phyloP scores from a whole-genome alignment of 176 grass and related monocot genomes.

The Bolboschoenus planiculmis region DNA sequence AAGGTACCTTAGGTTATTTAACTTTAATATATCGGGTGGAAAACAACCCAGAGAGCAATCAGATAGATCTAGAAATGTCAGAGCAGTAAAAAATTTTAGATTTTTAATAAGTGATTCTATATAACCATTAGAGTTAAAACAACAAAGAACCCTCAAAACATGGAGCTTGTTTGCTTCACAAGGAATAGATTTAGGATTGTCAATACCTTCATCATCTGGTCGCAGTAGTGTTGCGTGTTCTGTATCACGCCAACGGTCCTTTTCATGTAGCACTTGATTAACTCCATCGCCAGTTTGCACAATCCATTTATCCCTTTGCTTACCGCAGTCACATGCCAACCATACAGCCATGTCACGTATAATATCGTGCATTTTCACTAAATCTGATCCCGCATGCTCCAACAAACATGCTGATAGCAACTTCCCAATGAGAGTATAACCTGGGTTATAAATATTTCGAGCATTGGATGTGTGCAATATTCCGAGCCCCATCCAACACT shows the following conservation, averaged over 20 bases:
- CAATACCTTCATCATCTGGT: no score
- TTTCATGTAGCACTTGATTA: neutral
- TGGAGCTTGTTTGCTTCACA: neutral
- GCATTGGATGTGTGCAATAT: neutral
- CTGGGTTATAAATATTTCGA: neutral
- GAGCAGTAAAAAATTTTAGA: neutral
- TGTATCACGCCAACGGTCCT: neutral
- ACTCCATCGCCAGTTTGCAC: neutral
- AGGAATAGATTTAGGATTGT: neutral
- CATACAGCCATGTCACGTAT: constrained; percentile 18
- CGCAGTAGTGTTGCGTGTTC: neutral
- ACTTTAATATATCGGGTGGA: no score
- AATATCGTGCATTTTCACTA: constrained; percentile 26
- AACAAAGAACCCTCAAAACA: neutral
- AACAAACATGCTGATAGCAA: neutral
- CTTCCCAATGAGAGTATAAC: neutral
- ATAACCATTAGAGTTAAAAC: no score
- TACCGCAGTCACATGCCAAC: constrained; percentile 8
- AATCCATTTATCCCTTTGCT: constrained; percentile 9
- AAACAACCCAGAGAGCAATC: neutral
- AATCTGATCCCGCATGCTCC: neutral
- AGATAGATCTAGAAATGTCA: neutral
- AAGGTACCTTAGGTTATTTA: neutral
- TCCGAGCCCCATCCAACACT: constrained; percentile 29
- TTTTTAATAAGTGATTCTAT: neutral